Evolutionary conservation across 805 yeast species (phyloP).

Genomic region (Kazachstania africana): DNA sequence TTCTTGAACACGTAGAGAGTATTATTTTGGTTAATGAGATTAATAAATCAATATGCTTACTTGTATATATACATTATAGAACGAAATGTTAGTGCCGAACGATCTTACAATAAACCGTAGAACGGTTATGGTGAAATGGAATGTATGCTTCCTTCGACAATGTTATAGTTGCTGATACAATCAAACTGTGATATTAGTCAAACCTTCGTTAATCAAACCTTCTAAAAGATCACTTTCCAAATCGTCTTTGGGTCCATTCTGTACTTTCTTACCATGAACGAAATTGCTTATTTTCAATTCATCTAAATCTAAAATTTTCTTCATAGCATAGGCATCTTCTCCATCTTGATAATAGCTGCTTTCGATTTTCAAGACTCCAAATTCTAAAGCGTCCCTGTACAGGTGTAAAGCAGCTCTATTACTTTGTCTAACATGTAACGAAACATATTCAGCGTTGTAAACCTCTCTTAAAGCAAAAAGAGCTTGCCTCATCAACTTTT

Average conservation of each 20-base stretch:
- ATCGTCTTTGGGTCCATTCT: conserved; percentile 38
- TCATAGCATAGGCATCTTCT: conserved; percentile 96
- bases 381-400: conserved; percentile 73
- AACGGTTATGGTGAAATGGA: too few relatives aligned
- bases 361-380: conserved; percentile 74
- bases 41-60: too few relatives aligned
- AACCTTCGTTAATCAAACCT: conserved; percentile 17
- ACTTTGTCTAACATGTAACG: conserved; percentile 86
- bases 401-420: conserved; percentile 90
- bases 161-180: too few relatives aligned
- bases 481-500: conserved; percentile 76
- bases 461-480: conserved; percentile 70
- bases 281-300: conserved; percentile 49
- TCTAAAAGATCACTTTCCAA: conserved; percentile 37
- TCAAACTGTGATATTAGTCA: conserved; percentile 12
- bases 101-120: too few relatives aligned
- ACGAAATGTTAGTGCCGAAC: too few relatives aligned
- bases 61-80: too few relatives aligned
- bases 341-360: conserved; percentile 92
- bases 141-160: too few relatives aligned
- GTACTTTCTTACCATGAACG: conserved; percentile 26
- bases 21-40: too few relatives aligned
- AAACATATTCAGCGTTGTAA: conserved; percentile 71
- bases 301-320: conserved; percentile 48
- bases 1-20: too few relatives aligned